Evolutionary conservation across 805 yeast genomes (phyloP).

Genomic region (Sugiyamaella chiloensis): DNA sequence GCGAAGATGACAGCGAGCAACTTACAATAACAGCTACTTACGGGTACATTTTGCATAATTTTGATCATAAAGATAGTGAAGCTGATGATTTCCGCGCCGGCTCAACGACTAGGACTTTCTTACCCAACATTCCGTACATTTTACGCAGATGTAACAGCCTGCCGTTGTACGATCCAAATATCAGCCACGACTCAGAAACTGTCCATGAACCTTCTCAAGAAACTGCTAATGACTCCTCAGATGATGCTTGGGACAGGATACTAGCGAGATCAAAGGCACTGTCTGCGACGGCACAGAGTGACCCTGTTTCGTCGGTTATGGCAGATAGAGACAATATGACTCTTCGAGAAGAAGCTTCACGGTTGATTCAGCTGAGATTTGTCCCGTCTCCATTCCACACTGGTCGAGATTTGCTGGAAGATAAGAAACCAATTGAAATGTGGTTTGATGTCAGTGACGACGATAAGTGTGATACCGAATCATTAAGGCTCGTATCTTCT

Average conservation of each 20-base stretch:
- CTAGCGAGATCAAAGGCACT: constrained; percentile 4
- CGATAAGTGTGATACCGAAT: constrained; percentile 38
- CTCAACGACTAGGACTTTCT: constrained; percentile 20
- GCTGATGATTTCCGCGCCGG: constrained; percentile 7
- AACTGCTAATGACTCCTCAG: background rate
- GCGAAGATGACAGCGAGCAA: constrained; percentile 10
- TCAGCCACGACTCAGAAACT: constrained; percentile 18
- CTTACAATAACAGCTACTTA: constrained; percentile 32
- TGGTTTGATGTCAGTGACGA: constrained; percentile 46
- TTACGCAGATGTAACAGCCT: constrained; percentile 25
- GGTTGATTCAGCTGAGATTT: constrained; percentile 45
- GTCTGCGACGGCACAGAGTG: constrained; percentile 9
- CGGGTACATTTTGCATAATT: constrained; percentile 30
- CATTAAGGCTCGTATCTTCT: constrained; percentile 43
- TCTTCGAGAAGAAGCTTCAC: constrained; percentile 1
- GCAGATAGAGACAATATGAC: background rate
- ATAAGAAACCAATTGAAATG: constrained; percentile 54
- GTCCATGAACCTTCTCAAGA: background rate
- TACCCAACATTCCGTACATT: constrained; percentile 30
- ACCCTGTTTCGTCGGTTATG: background rate
- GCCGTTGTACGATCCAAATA: constrained; percentile 23
- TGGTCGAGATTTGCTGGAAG: constrained; percentile 24
- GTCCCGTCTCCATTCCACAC: constrained; percentile 42
- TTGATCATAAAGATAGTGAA: constrained; percentile 14
- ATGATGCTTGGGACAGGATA: constrained; percentile 18